phyloP scores from a whole-genome alignment of 225 moss, liverwort and hornwort species.

The Rhytidiadelphus loreus region DNA sequence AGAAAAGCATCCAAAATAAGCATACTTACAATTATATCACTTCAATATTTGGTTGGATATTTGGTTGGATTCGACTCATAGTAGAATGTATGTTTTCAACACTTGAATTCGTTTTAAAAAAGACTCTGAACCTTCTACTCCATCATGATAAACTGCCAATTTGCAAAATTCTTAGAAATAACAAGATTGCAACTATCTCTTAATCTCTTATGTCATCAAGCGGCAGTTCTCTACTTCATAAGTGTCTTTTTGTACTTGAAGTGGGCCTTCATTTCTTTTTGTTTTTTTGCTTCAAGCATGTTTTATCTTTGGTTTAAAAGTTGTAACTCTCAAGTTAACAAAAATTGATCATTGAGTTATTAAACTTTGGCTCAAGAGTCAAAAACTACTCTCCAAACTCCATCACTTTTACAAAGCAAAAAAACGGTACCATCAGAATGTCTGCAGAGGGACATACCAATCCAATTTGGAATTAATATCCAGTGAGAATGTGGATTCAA shows the following conservation, averaged over 20 bases:
- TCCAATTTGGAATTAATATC: constrained; percentile 82
- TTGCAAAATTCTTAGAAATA: neutral
- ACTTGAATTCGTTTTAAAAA: fast-evolving
- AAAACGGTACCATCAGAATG: neutral
- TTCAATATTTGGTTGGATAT: neutral
- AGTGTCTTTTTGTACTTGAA: neutral
- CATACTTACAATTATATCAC: too few species aligned
- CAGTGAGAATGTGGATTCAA: constrained; percentile 71
- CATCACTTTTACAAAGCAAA: neutral
- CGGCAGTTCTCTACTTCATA: neutral
- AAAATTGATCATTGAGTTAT: neutral
- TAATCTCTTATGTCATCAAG: neutral
- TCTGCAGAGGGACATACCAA: constrained; percentile 27
- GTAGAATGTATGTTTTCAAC: neutral
- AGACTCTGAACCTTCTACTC: neutral
- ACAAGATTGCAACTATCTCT: neutral
- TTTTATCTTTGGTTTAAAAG: neutral
- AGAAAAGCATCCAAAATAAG: neutral
- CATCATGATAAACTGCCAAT: neutral
- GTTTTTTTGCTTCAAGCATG: neutral
- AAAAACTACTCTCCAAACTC: neutral
- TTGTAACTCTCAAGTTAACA: neutral
- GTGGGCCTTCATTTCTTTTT: too few species aligned
- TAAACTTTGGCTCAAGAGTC: neutral
- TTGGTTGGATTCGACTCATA: neutral